phyloP scores from a whole-genome alignment of 495 filamentous ascomycete genomes.

The Aspergillus hancockii region DNA sequence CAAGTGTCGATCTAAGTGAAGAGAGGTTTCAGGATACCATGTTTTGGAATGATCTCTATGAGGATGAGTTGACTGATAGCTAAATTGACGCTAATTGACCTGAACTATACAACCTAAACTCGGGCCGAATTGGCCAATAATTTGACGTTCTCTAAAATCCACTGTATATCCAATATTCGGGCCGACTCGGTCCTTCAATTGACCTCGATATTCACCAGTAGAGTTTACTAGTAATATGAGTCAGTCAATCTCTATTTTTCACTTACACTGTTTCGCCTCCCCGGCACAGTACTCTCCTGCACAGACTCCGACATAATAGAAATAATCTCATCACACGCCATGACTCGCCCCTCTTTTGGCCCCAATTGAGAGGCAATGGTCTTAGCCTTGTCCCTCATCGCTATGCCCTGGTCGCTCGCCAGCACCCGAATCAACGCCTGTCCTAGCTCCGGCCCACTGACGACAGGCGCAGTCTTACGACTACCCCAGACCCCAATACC shows the following conservation, averaged over 20 bases:
- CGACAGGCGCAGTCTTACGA: conserved; percentile 17
- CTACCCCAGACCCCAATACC: conserved; percentile 46
- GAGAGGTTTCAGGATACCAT: conserved; percentile 30
- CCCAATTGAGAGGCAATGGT: conserved; percentile 16
- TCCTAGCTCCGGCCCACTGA: conserved; percentile 23
- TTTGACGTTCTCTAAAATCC: too few relatives aligned
- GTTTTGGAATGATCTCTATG: conserved; percentile 41
- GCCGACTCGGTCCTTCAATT: not conserved
- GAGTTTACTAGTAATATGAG: too few relatives aligned
- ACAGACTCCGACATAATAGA: not conserved
- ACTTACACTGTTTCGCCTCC: not conserved
- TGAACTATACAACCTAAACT: too few relatives aligned
- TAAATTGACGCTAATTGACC: too few relatives aligned
- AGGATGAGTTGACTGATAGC: conserved; percentile 8
- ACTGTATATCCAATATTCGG: not conserved
- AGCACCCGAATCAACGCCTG: conserved; percentile 21
- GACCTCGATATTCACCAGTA: not conserved
- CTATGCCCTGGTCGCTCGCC: conserved; percentile 9
- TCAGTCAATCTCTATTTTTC: not conserved
- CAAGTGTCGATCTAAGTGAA: conserved; percentile 30
- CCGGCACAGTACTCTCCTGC: not conserved
- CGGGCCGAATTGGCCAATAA: not conserved
- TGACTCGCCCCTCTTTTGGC: conserved; percentile 20
- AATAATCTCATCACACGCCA: conserved; percentile 29
- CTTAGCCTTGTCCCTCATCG: conserved; percentile 16